These are phyloP conservation scores for Mollisiaceae sp. DNA, from an alignment of 2,329 filamentous ascomycete species.

Conservation along the genomic window DNA sequence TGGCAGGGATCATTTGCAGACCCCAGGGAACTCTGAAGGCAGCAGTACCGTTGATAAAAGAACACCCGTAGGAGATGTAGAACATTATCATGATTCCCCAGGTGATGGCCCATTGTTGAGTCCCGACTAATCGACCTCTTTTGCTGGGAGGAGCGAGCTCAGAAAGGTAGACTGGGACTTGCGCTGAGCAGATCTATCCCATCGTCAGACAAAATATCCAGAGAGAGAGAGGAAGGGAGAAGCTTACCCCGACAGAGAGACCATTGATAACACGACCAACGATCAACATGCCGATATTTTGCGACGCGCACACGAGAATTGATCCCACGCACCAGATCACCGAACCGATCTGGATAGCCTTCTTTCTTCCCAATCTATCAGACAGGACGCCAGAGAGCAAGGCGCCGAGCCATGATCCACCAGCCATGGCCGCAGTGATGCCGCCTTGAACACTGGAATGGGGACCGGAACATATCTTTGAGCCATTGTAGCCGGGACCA, in stretches of 20 bases:
- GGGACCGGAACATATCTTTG: slow-evolving; percentile 57
- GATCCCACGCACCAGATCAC: slow-evolving; percentile 60
- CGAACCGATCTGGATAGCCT: slow-evolving; percentile 51
- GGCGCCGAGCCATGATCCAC: slow-evolving; percentile 69
- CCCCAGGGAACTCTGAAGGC: slow-evolving; percentile 69
- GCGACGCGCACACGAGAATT: slow-evolving; percentile 60
- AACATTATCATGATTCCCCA: slow-evolving; percentile 75
- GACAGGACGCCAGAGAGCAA: slow-evolving; percentile 61
- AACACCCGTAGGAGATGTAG: slow-evolving; percentile 69
- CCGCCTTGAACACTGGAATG: slow-evolving; percentile 59
- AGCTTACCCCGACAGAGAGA: slow-evolving; percentile 57
- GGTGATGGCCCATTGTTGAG: slow-evolving; percentile 75
- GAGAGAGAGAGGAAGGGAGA: background rate
- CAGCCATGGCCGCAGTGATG: slow-evolving; percentile 73
- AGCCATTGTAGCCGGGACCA: slow-evolving; percentile 42
- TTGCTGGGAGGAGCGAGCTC: slow-evolving; percentile 62
- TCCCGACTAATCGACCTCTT: slow-evolving; percentile 70
- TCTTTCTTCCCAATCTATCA: slow-evolving; percentile 58
- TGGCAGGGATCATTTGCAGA: slow-evolving; percentile 63
- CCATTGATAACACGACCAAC: slow-evolving; percentile 65
- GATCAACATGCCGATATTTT: slow-evolving; percentile 59
- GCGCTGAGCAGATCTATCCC: slow-evolving; percentile 60
- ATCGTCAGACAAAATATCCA: background rate
- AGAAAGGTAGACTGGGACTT: slow-evolving; percentile 70
- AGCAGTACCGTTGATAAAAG: slow-evolving; percentile 59